These are phyloP conservation scores for Backusella psychrophila DNA, from an alignment of 192 early-diverging fungal species.

Conservation along the genomic window DNA sequence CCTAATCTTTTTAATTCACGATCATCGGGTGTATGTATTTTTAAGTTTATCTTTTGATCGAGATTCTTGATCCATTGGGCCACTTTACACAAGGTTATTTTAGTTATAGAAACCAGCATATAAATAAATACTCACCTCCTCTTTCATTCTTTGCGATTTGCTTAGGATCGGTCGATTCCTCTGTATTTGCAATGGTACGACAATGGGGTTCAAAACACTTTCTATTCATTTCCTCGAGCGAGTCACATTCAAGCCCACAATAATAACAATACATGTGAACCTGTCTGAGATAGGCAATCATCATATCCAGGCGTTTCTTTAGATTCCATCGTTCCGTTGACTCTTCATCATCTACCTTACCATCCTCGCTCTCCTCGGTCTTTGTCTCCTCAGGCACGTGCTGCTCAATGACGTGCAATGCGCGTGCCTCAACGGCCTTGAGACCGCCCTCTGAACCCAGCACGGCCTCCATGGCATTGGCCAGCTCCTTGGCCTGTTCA, in stretches of 20 bases:
- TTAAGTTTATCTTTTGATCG: conserved; percentile 53
- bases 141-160: not conserved
- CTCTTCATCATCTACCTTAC: conserved; percentile 11
- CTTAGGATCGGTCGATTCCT: conserved; percentile 7
- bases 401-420: conserved; percentile 20
- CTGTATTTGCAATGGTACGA: conserved; percentile 33
- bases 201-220: conserved; percentile 66
- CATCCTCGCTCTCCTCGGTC: not conserved
- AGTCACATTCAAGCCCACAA: conserved; percentile 80
- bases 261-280: conserved; percentile 98
- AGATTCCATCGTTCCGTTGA: conserved; percentile 21
- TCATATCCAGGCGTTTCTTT: conserved; percentile 66
- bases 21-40: conserved; percentile 38
- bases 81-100: conserved; percentile 18
- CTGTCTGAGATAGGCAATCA: conserved; percentile 81
- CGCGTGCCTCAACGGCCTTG: conserved; percentile 29
- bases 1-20: conserved; percentile 48
- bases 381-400: not conserved
- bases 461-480: conserved; percentile 57
- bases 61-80: conserved; percentile 53
- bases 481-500: conserved; percentile 56
- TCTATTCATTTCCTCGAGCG: conserved; percentile 81
- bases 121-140: not conserved
- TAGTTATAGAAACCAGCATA: not conserved
- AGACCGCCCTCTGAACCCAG: conserved; percentile 28